Percentiles rank a stretch among this genome's conserved stretches.
phyloP scores from a whole-genome alignment of 805 yeast species.

The Wickerhamiella occidentalis region DNA sequence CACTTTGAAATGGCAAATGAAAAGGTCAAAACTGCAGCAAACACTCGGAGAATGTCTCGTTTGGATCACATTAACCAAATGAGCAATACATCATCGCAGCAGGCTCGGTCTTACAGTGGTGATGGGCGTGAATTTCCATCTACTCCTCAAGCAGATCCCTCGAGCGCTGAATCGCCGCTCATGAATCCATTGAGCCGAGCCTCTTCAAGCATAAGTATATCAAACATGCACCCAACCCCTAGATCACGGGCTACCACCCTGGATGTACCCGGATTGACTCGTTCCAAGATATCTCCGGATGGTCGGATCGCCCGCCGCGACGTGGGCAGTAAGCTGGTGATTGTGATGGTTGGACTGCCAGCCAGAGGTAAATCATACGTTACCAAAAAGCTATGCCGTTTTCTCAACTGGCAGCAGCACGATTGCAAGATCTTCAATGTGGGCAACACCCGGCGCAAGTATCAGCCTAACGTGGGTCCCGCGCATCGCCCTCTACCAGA shows the following conservation, averaged over 20 bases:
- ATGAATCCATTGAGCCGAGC: conserved; percentile 13
- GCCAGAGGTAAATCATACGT: conserved; percentile 92
- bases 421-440: conserved; percentile 86
- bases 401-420: conserved; percentile 88
- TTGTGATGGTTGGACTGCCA: conserved; percentile 92
- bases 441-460: conserved; percentile 83
- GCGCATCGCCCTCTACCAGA: conserved; percentile 53
- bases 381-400: conserved; percentile 80
- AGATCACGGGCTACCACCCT: conserved; percentile 56
- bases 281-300: conserved; percentile 67
- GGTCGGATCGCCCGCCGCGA: conserved; percentile 37
- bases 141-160: conserved; percentile 15
- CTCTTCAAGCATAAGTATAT: not conserved
- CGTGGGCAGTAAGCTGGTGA: conserved; percentile 71
- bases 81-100: conserved; percentile 15
- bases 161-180: conserved; percentile 19
- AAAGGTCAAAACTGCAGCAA: not conserved
- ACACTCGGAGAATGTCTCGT: conserved; percentile 16
- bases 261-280: conserved; percentile 86
- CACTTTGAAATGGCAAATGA: not conserved
- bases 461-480: conserved; percentile 50
- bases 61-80: conserved; percentile 20
- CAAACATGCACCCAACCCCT: not conserved
- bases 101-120: conserved; percentile 11
- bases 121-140: not conserved